A percentile compares a stretch with the other conserved stretches of the same genome.
Conservation (phyloP, 164 flowering plant genomes). For the Vitis rupestris region DNA sequence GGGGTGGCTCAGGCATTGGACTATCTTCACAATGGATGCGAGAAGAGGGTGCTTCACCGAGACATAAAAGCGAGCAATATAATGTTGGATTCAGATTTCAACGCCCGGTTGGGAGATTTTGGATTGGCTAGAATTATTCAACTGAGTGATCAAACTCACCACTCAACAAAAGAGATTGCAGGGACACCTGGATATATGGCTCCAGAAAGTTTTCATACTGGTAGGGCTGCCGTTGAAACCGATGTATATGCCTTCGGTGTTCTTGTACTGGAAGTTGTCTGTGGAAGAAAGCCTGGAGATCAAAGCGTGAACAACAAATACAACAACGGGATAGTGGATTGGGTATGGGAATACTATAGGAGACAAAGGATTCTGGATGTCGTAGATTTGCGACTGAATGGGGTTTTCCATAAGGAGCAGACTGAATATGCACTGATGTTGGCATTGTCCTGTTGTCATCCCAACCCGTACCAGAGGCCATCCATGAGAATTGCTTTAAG, state of each 20-base stretch:
- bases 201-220: constrained; percentile 41
- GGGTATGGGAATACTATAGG: constrained; percentile 42
- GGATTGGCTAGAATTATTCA: constrained; percentile 42
- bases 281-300: constrained; percentile 39
- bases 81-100: constrained; percentile 38
- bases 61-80: constrained; percentile 53
- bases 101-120: constrained; percentile 45
- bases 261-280: constrained; percentile 37
- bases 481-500: constrained; percentile 42
- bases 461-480: constrained; percentile 54
- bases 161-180: constrained; percentile 40
- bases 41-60: constrained; percentile 40
- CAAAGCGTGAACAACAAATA: constrained; percentile 8
- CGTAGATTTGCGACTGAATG: constrained; percentile 30
- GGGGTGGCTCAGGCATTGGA: constrained; percentile 49
- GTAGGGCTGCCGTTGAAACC: constrained; percentile 37
- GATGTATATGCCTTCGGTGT: constrained; percentile 47
- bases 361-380: constrained; percentile 22
- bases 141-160: constrained; percentile 27
- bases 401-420: constrained; percentile 22
- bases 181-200: constrained; percentile 56
- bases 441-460: constrained; percentile 62
- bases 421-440: constrained; percentile 26
- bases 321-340: constrained; percentile 26
- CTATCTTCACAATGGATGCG: constrained; percentile 45